Conservation (phyloP, 1,284 basidiomycete species). For the Neotropicomus parvogracilis region DNA sequence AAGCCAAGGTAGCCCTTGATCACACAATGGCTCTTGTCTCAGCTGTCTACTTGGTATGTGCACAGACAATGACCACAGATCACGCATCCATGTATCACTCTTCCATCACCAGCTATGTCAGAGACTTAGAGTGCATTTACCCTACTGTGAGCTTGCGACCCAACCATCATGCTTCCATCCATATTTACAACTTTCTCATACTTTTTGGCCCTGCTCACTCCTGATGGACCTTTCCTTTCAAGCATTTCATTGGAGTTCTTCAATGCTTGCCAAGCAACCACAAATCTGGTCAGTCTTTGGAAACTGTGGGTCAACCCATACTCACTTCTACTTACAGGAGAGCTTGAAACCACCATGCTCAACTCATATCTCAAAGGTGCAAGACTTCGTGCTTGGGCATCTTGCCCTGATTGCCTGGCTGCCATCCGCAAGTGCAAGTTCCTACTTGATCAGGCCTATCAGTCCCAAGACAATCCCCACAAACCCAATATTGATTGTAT, state of each 20-base stretch:
- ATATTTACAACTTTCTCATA: constrained; percentile 31
- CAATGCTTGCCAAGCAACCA: constrained; percentile 35
- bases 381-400: constrained; percentile 5
- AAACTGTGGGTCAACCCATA: background rate
- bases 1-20: background rate
- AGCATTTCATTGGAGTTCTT: constrained; percentile 35
- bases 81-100: background rate
- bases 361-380: constrained; percentile 12
- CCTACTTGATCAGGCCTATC: constrained; percentile 7
- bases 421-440: constrained; percentile 13
- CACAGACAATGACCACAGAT: background rate
- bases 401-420: constrained; percentile 2
- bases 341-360: constrained; percentile 20
- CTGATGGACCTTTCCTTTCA: constrained; percentile 33
- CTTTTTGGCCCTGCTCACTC: constrained; percentile 38
- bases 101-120: constrained; percentile 7
- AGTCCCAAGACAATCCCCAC: background rate
- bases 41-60: constrained; percentile 9
- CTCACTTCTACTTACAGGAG: constrained; percentile 14
- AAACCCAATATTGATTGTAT: too few relatives aligned
- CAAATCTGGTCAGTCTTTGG: constrained; percentile 25
- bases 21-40: constrained; percentile 19
- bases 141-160: constrained; percentile 14
- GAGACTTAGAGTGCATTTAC: constrained; percentile 10
- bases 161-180: constrained; percentile 15